Base-by-base conservation (phyloP, 495 filamentous ascomycete genomes). In the Durotheca rogersii region DNA sequence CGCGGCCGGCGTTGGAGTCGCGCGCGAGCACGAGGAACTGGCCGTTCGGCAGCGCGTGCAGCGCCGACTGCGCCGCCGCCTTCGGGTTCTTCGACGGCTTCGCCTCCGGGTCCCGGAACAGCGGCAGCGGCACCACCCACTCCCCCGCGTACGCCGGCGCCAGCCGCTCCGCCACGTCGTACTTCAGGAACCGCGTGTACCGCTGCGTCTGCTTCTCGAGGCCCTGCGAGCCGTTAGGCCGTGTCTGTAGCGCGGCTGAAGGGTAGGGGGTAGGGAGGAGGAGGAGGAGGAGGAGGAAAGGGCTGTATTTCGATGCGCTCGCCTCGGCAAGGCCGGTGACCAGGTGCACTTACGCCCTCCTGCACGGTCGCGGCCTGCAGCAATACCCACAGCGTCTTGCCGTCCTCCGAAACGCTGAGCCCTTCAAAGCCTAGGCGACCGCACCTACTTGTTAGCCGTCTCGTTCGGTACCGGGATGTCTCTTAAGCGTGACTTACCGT, bases 21-120 rank as follows among this genome's bases (percentile, higher is more conserved):
- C 87, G 81, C 4, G 85, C 72, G 7, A 93, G 74, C 21, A 91
- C 64, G 17, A 93, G 72, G 66, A 86, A 89, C 69, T 82, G 83
- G 6, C 64, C 76, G 2, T 78, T 73, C 2, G 79, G 79, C 33
- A 93, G 67, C 51, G 78, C 76, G 56, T 83, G 81, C 32, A 91
- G 83, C 61, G 90, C 87, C 7, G 80, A 84, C 61, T 89, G 84
- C 1, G 78, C 81, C n/a, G 87, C 87, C 6, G 81, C 80, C 48
- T 72, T 69, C 11, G 60, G 56, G 12, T 62, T 60, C 27, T 60
- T 62, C 9, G 47, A 60, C 5, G 58, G 63, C 37, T 72, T 70
- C 20, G 60, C 66, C 19, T 58, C 56, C 7, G 60, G 61, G 43
- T 76, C 67, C 27, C 48, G 41, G 66, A 76, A 86, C 15, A 78